Percentiles rank a stretch among this genome's conserved stretches.
phyloP scores from a whole-genome alignment of 2,329 filamentous ascomycete species.

The Blastomyces gilchristii region DNA sequence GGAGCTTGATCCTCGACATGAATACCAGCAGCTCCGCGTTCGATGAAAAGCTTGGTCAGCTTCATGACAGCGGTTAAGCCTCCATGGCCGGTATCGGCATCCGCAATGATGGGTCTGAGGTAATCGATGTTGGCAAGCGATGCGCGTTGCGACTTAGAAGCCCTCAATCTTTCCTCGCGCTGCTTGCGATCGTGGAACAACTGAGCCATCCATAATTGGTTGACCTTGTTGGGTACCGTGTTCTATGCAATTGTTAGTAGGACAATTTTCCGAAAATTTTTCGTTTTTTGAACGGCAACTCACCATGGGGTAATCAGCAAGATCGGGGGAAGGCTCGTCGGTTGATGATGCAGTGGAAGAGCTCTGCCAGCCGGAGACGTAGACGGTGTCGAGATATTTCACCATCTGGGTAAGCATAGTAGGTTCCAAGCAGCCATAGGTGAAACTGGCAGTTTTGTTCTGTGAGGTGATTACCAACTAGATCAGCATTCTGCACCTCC shows the following conservation, averaged over 20 bases:
- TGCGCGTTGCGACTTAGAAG: conserved; percentile 59
- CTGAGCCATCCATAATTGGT: conserved; percentile 95
- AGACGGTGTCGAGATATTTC: conserved; percentile 96
- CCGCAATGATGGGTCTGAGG: conserved; percentile 88
- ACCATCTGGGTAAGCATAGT: conserved; percentile 99
- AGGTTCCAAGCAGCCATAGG: conserved; percentile 93
- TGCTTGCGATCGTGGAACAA: conserved; percentile 99
- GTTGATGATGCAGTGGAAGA: conserved; percentile 91
- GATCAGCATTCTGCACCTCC: not conserved
- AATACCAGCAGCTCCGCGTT: conserved; percentile 93
- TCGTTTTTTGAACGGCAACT: conserved; percentile 21
- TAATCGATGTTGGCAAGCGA: conserved; percentile 79
- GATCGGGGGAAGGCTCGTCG: conserved; percentile 92
- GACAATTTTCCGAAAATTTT: not conserved
- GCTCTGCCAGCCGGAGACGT: conserved; percentile 97
- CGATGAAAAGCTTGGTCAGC: conserved; percentile 93
- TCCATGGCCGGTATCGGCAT: conserved; percentile 94
- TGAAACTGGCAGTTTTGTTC: conserved; percentile 80
- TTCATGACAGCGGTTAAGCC: conserved; percentile 99
- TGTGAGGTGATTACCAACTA: conserved; percentile 27
- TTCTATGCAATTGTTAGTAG: conserved; percentile 47
- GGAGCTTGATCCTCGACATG: conserved; percentile 98
- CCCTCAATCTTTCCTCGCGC: conserved; percentile 80
- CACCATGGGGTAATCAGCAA: conserved; percentile 93
- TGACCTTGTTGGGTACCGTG: conserved; percentile 96